These are phyloP conservation scores for Eurotiales sp. DNA, from an alignment of 2,329 filamentous ascomycete genomes.

Conservation along the genomic window DNA sequence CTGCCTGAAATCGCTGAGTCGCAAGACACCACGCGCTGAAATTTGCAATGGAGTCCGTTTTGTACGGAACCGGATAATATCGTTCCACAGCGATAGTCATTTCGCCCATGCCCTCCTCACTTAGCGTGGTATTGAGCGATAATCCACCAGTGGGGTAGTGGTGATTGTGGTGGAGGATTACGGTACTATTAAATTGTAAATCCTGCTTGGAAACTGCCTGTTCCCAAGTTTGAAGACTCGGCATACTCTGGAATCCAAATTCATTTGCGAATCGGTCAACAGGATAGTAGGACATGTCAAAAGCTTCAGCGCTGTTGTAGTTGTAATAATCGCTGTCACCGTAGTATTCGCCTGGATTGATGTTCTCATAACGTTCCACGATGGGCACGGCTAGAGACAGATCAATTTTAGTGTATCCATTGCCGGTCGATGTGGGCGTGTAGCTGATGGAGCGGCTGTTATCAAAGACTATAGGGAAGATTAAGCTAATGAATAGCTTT, in stretches of 20 bases:
- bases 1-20: constrained; percentile 63
- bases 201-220: constrained; percentile 51
- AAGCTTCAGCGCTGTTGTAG: constrained; percentile 51
- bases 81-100: constrained; percentile 56
- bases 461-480: constrained; percentile 55
- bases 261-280: constrained; percentile 60
- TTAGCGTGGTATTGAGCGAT: constrained; percentile 38
- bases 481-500: constrained; percentile 53
- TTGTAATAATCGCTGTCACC: constrained; percentile 61
- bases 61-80: constrained; percentile 57
- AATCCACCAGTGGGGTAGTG: constrained; percentile 54
- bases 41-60: constrained; percentile 52
- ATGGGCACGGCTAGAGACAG: constrained; percentile 52
- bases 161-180: constrained; percentile 56
- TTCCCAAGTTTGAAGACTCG: constrained; percentile 56
- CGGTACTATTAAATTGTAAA: constrained; percentile 56
- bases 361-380: constrained; percentile 55
- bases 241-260: constrained; percentile 63
- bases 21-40: constrained; percentile 61
- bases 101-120: constrained; percentile 43
- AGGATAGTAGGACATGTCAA: constrained; percentile 54
- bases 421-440: constrained; percentile 57
- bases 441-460: constrained; percentile 60
- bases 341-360: constrained; percentile 52
- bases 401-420: constrained; percentile 56